Evolutionary conservation across 2,329 filamentous ascomycete species (phyloP).

Genomic region (Pleoardoris graminearum): DNA sequence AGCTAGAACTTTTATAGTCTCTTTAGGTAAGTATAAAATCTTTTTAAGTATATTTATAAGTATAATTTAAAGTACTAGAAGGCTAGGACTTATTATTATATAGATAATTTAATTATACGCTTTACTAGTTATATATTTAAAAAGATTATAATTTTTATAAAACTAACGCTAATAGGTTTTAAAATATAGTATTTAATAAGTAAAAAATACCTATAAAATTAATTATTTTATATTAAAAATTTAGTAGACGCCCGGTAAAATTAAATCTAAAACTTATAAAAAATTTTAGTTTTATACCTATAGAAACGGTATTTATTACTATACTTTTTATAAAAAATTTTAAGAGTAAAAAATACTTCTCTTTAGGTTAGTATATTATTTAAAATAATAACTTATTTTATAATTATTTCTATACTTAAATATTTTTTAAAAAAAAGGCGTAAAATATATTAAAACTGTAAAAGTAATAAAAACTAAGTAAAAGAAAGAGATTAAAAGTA

Average conservation of each 20-base stretch:
- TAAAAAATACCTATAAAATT: neutral
- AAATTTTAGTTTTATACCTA: neutral
- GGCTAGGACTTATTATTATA: neutral
- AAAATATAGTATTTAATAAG: neutral
- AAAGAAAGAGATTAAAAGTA: too few species aligned
- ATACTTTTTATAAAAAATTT: neutral
- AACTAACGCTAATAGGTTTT: neutral
- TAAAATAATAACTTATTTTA: neutral
- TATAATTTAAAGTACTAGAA: neutral
- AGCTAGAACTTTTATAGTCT: neutral
- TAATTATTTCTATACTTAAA: neutral
- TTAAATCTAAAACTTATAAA: neutral
- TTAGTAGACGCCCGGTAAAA: neutral
- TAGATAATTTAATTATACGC: neutral
- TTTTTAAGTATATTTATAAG: neutral
- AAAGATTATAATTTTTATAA: neutral
- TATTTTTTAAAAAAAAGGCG: neutral
- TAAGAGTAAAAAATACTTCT: neutral
- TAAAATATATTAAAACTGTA: neutral
- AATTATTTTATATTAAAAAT: neutral
- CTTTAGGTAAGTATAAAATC: neutral
- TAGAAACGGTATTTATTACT: neutral
- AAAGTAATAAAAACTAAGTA: slow-evolving; percentile 14
- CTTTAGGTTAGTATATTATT: neutral
- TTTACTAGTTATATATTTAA: neutral